Conservation (phyloP, 495 filamentous ascomycete species). For the Trichoderma virens region DNA sequence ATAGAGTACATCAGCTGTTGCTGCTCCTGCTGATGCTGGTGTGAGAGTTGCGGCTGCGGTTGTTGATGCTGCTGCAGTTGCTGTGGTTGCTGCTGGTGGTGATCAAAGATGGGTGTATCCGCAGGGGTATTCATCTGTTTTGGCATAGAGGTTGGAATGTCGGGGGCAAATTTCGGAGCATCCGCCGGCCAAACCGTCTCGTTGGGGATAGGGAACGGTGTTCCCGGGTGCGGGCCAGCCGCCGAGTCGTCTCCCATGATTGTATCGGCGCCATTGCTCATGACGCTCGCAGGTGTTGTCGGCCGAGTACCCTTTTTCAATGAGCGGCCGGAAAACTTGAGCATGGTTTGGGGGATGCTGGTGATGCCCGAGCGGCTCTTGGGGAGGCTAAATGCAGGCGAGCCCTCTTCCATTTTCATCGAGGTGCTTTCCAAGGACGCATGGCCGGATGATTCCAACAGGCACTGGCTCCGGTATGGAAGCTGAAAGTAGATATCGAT, state of each 20-base stretch:
- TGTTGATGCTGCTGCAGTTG: background rate
- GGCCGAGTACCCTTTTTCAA: background rate
- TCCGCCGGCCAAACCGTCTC: constrained; percentile 3
- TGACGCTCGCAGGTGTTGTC: background rate
- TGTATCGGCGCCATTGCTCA: constrained; percentile 4
- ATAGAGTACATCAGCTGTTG: constrained; percentile 7
- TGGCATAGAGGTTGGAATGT: constrained; percentile 6
- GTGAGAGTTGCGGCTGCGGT: background rate
- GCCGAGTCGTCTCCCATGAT: constrained; percentile 9
- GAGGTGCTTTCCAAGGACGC: background rate
- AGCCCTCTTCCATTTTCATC: background rate
- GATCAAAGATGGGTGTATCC: background rate
- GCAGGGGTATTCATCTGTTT: constrained; percentile 5
- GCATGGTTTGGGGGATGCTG: constrained; percentile 5
- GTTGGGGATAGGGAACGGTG: constrained; percentile 11
- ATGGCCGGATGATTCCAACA: background rate
- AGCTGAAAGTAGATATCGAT: constrained; percentile 7
- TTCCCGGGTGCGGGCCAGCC: constrained; percentile 11
- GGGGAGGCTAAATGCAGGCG: background rate
- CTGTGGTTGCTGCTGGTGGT: background rate
- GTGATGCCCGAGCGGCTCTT: constrained; percentile 7
- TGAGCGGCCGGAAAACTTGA: constrained; percentile 1
- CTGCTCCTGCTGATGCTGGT: background rate
- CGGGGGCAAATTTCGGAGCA: background rate
- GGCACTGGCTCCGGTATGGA: constrained; percentile 10